Evolutionary conservation across 495 filamentous ascomycete genomes (phyloP), one percentile per base, ranked within the genome.

Genomic region (Aspergillus saccharolyticus): DNA sequence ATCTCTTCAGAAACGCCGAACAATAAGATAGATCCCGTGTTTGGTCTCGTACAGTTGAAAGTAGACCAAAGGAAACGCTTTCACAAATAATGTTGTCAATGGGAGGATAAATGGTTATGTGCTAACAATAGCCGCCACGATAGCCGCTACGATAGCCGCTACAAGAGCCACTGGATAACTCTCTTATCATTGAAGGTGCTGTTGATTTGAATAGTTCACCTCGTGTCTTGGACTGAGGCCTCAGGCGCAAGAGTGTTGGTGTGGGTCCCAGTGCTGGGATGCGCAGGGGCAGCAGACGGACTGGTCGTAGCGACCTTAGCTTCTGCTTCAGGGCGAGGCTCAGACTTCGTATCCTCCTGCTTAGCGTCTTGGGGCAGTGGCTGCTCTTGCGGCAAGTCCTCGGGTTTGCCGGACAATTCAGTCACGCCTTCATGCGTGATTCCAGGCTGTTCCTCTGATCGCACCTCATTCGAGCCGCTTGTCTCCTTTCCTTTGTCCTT

Each of bases 401-500:
- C 52, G 14, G 54, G 7, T 15, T 22, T 16, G 20, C 4, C n/a
- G 25, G 52, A 44, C 21, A 43, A 43, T 39, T 60, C 30, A 22
- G 45, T 30, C 19, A 22, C 19, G 0, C 12, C 25, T 42, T 55
- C 55, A 17, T 57, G 21, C 30, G 59, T 55, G 25, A 5, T 43
- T 6, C 30, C 57, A n/a, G 46, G 19, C 14, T 49, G 43, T n/a
- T 42, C 21, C 46, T n/a, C 39, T 14, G 63, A 58, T 50, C 62
- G 56, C n/a, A n/a, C n/a, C n/a, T 52, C 64, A 60, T 17, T 69
- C 67, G 62, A 48, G 21, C 58, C 63, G 44, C 59, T 62, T 16
- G 61, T 48, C 19, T 45, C 45, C 51, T 70, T 68, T 12, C 63
- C 63, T 57, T 78, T 77, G 12, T 63, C 64, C 55, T 78, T 77